Base-by-base conservation (phyloP, 129 eudicot species). In the Chrysanthemum lavandulifolium region DNA sequence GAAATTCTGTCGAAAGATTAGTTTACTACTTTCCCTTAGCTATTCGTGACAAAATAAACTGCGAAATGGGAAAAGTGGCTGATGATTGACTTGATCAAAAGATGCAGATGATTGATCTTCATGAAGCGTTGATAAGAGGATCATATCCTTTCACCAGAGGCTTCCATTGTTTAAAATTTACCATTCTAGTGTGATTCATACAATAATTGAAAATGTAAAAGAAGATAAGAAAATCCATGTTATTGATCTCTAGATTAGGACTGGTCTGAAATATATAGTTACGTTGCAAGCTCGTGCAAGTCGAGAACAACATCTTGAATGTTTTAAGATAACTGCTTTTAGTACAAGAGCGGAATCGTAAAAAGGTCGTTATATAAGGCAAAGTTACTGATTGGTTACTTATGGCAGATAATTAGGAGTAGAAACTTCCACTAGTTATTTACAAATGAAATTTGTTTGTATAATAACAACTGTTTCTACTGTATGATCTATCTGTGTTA, bases 281-380 rank as follows among this genome's bases (percentile, higher is more conserved):
- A 49, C 81, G 79, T 78, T 86, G 86, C 84, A 83, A 68, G 82
- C 77, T 29, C 83, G 75, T 27, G 82, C 73, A 33, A 61, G 48
- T 25, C 79, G 23, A 81, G 8, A 36, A 5, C 43, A 36, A 36
- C 43, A 36, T 36, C 43, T 36, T 36, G 43, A 36, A 19, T 74
- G 52, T 45, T 73, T 86, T 12, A 83, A 75, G 84, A 68, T 86
- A 65, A 86, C 88, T 15, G 86, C 86, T 6, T 33, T 86, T 2
- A 79, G 84, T 33, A 82, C 79, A 10, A 77, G 83, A 80, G 12
- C 10, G 10, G 19, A 63, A 66, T 36, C 43, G 2, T 5, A 6
- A 36, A 5, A 36, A 36, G 43, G 43, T 36, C 43, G 9, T 6
- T 5, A 36, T 36, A 4, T 6, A 36, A 36, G 43, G 7, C 8